These are phyloP conservation scores for Breynia disticha DNA, from an alignment of 441 rosid species.

Conservation along the genomic window DNA sequence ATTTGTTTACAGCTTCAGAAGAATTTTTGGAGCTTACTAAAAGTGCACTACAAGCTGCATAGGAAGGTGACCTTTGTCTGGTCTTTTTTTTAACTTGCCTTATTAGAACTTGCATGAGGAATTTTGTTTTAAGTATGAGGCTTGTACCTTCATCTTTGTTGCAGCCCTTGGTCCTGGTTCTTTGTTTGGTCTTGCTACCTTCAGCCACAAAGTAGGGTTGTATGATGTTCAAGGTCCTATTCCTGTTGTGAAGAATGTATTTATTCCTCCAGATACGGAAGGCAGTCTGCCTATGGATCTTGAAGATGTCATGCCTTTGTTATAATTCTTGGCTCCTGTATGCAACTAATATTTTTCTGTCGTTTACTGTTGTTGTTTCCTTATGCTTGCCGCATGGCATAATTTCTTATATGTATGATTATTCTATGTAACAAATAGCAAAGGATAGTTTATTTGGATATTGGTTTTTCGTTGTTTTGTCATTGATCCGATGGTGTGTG, in stretches of 20 bases:
- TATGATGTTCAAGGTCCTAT: constrained; percentile 97
- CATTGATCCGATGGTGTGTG: not conserved
- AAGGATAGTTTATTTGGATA: not conserved
- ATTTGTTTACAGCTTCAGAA: constrained; percentile 63
- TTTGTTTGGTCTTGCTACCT: constrained; percentile 85
- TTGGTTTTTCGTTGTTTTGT: constrained; percentile 4
- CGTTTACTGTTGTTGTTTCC: not conserved
- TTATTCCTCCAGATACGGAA: constrained; percentile 68
- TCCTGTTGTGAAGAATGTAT: constrained; percentile 78
- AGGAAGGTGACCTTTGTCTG: constrained; percentile 53
- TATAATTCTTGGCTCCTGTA: constrained; percentile 91
- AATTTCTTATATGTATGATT: no score
- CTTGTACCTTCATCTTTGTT: constrained; percentile 13
- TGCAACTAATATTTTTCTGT: constrained; percentile 12
- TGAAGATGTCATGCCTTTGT: constrained; percentile 88
- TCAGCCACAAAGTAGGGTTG: constrained; percentile 85
- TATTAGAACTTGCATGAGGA: not conserved
- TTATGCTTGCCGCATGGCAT: no score
- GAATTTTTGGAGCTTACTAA: constrained; percentile 94
- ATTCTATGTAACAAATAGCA: not conserved
- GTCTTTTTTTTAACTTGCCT: not conserved
- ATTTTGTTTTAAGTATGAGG: not conserved
- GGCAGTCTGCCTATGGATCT: constrained; percentile 61
- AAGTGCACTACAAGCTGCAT: constrained; percentile 81
- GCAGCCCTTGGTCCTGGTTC: constrained; percentile 83